Conservation (phyloP, 2,329 filamentous ascomycete genomes). For the Camillea tinctor region DNA sequence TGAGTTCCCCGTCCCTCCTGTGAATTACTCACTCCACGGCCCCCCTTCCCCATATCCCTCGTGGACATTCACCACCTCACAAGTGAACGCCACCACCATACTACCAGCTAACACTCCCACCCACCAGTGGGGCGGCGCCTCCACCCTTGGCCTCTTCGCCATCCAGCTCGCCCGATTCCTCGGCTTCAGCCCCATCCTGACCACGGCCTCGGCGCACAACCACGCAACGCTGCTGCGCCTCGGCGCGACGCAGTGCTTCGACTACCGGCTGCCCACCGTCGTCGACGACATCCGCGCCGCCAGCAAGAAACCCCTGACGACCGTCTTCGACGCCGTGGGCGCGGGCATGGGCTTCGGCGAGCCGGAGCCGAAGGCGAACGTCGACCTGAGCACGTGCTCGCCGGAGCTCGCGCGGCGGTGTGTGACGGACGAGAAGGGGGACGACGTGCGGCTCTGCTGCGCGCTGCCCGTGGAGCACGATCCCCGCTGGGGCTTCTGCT, state of each 20-base stretch:
- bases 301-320: constrained; percentile 4
- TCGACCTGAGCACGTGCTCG: constrained; percentile 7
- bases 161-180: constrained; percentile 30
- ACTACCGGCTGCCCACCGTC: constrained; percentile 27
- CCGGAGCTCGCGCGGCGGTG: constrained; percentile 12
- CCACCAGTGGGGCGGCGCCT: constrained; percentile 26
- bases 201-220: constrained; percentile 23
- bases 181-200: constrained; percentile 30
- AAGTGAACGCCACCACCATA: no score
- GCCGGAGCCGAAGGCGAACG: background rate
- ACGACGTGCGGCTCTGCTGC: constrained; percentile 1
- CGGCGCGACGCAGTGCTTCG: constrained; percentile 32
- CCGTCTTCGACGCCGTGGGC: constrained; percentile 15
- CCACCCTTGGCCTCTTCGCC: constrained; percentile 30
- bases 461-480: constrained; percentile 7
- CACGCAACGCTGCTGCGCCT: constrained; percentile 28
- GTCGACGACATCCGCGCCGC: constrained; percentile 19
- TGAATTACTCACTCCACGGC: no score
- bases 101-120: background rate
- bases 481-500: constrained; percentile 9
- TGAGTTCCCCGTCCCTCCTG: constrained; percentile 1
- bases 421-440: constrained; percentile 3
- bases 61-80: no score
- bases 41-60: no score
- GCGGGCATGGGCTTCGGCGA: constrained; percentile 7